Conservation (phyloP, 75 land plant species). For the Pinus albicaulis region DNA sequence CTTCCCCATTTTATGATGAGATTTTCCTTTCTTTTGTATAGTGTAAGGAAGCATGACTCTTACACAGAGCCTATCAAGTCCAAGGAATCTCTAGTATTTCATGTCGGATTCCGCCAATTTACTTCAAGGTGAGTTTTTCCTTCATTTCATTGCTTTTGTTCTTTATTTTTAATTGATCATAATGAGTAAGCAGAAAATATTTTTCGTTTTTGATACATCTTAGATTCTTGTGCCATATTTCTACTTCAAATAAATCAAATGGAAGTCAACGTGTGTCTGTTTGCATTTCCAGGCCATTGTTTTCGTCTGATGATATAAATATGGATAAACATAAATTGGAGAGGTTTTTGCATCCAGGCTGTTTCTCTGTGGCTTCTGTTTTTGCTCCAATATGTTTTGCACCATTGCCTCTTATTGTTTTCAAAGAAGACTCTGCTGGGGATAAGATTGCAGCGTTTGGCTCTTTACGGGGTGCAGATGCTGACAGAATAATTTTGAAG, state of each 20-base stretch:
- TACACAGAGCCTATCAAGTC: constrained; percentile 77
- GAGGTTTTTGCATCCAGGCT: constrained; percentile 91
- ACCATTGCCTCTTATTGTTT: constrained; percentile 65
- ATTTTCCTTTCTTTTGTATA: constrained; percentile 32
- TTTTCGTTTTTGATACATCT: neutral
- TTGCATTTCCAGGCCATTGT: constrained; percentile 70
- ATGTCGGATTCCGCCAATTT: constrained; percentile 90
- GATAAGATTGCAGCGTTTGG: constrained; percentile 74
- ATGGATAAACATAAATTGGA: constrained; percentile 96
- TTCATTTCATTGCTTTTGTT: neutral
- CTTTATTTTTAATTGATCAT: neutral
- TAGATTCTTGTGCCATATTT: neutral
- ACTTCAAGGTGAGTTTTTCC: constrained; percentile 54
- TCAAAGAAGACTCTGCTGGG: constrained; percentile 35
- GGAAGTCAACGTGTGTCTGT: neutral
- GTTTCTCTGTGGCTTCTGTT: constrained; percentile 80
- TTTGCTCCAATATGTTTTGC: constrained; percentile 86
- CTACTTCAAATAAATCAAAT: neutral
- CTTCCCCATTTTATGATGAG: neutral
- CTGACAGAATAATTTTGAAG: constrained; percentile 83
- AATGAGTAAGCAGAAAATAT: neutral
- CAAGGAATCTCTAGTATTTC: constrained; percentile 77
- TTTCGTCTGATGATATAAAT: constrained; percentile 84
- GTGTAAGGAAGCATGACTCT: constrained; percentile 84
- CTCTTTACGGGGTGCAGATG: constrained; percentile 68